Percentiles rank a stretch among this genome's conserved stretches.
These are phyloP conservation scores for Leccinum variicolor DNA, from an alignment of 768 basidiomycete species.

Conservation along the genomic window DNA sequence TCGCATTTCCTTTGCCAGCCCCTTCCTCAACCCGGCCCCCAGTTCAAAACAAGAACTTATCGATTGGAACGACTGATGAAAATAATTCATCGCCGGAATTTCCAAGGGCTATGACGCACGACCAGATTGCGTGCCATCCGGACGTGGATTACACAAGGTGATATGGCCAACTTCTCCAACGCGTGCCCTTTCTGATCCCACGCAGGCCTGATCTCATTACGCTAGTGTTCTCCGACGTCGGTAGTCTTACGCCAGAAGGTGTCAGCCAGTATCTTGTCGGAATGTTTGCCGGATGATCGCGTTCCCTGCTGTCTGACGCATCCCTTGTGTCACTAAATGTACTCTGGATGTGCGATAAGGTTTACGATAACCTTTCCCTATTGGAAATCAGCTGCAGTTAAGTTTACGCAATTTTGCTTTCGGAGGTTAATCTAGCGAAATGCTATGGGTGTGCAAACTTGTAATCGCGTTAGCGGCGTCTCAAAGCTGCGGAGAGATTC, in stretches of 20 bases:
- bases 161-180: conserved; percentile 16
- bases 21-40: conserved; percentile 7
- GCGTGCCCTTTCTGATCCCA: conserved; percentile 22
- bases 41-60: conserved; percentile 1
- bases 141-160: conserved; percentile 93
- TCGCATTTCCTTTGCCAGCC: conserved; percentile 57
- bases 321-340: neutral
- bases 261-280: conserved; percentile 95
- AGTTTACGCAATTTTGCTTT: conserved; percentile 17
- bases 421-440: conserved; percentile 14
- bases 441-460: conserved; percentile 6
- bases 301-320: conserved; percentile 9
- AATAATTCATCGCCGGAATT: conserved; percentile 1
- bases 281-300: conserved; percentile 75
- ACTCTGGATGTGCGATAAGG: conserved; percentile 26
- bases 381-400: conserved; percentile 19
- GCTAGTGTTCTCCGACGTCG: conserved; percentile 92
- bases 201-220: conserved; percentile 87
- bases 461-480: conserved; percentile 8
- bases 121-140: conserved; percentile 80
- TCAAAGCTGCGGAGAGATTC: conserved; percentile 15
- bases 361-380: conserved; percentile 36
- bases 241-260: conserved; percentile 87
- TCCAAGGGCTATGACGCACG: conserved; percentile 58
- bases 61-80: conserved; percentile 3